A percentile compares a stretch with the other conserved stretches of the same genome.
Conservation (phyloP, 2,329 filamentous ascomycete species). For the Aspergillus sp. region DNA sequence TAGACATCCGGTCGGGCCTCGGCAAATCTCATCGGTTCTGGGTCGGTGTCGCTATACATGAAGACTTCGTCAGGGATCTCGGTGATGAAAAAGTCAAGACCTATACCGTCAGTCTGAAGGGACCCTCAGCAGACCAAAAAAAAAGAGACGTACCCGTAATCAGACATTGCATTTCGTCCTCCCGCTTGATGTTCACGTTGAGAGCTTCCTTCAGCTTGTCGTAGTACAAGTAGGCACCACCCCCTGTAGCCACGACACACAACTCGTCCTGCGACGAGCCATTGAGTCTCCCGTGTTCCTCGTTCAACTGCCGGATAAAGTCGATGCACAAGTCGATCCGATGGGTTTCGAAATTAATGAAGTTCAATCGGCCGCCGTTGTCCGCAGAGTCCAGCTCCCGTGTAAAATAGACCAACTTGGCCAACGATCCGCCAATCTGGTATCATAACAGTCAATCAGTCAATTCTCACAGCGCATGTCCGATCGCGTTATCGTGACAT, state of each 20-base stretch:
- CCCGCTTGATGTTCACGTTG: slow-evolving; percentile 77
- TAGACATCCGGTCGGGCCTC: slow-evolving; percentile 74
- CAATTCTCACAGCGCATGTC: too few relatives aligned
- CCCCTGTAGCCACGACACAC: slow-evolving; percentile 91
- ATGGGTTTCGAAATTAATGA: slow-evolving; percentile 93
- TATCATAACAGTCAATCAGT: slow-evolving; percentile 3
- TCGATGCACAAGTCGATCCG: slow-evolving; percentile 87
- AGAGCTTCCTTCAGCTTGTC: slow-evolving; percentile 77
- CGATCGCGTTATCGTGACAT: not conserved
- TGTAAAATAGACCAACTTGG: slow-evolving; percentile 96
- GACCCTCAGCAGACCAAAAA: too few relatives aligned
- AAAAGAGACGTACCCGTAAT: slow-evolving; percentile 62
- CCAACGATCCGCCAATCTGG: slow-evolving; percentile 88
- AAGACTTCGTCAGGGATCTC: slow-evolving; percentile 97
- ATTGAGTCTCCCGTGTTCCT: slow-evolving; percentile 70
- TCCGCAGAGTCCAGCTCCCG: slow-evolving; percentile 72
- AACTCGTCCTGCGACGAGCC: slow-evolving; percentile 61
- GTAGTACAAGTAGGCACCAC: slow-evolving; percentile 94
- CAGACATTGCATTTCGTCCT: slow-evolving; percentile 98
- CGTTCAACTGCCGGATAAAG: slow-evolving; percentile 78
- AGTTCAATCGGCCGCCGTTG: slow-evolving; percentile 83
- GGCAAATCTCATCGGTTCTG: slow-evolving; percentile 82
- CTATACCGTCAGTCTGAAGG: slow-evolving; percentile 35
- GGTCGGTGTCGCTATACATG: slow-evolving; percentile 83
- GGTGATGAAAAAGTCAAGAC: slow-evolving; percentile 96